Base-by-base conservation (phyloP, 2,329 filamentous ascomycete genomes). In the Nemania diffusa region DNA sequence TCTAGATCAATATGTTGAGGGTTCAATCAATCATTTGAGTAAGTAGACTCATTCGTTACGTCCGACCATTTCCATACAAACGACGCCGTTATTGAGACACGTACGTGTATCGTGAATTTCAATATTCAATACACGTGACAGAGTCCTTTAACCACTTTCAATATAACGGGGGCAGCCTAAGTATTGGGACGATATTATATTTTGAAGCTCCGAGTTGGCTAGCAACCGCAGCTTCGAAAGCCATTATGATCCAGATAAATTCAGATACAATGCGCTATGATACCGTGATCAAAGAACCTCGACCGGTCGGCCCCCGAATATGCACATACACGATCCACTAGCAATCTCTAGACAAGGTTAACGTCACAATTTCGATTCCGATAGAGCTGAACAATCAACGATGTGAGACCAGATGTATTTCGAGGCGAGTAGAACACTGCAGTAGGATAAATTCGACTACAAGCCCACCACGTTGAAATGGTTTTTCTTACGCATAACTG, bases 401-500 rank as follows among this genome's bases (percentile, higher is more conserved):
- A 44, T n/a, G 5, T 5, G 4, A 5, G 7, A 20, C 17, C n/a
- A 20, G 20, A 20, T 4, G 20, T 8, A 44, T 15, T 2, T 17
- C 8, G 17, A 44, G 5, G 5, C 37, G 11, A 40, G 15, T 13
- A 40, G 37, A 5, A 17, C 1, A 13, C 37, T 32, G 9, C 5
- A 34, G 29, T 9, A 9, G 9, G 29, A 29, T 57, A 57, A 20
- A 69, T 72, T 9, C 17, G 51, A 37, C 26, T 53, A 53, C 51
- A 53, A 37, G 51, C 51, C 51, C 3, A 27, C n/a, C 13, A 17
- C 51, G 29, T 27, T 53, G n/a, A 15, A 27, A 20, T 55, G 32
- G 52, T n/a, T 20, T 55, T 55, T 55, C n/a, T 40, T 55, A 27
- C n/a, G n/a, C n/a, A n/a, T n/a, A n/a, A n/a, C n/a, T n/a, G n/a